Evolutionary conservation across 2,329 filamentous ascomycete species (phyloP).

Genomic region (Penicillium griseofulvum): DNA sequence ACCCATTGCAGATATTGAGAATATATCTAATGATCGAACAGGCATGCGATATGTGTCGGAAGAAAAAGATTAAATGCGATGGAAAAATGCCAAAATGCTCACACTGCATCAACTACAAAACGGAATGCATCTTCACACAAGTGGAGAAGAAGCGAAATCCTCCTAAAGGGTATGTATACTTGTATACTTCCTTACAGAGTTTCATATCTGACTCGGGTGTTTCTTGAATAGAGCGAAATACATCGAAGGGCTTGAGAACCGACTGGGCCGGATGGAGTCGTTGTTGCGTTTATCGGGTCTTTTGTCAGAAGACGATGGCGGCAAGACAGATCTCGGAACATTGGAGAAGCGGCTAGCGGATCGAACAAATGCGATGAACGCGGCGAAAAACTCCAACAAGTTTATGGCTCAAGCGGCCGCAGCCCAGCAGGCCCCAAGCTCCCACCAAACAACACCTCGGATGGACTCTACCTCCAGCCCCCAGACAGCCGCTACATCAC

Average conservation of each 20-base stretch:
- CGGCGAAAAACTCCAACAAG: slow-evolving; percentile 35
- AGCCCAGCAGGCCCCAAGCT: slow-evolving; percentile 33
- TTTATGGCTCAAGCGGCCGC: slow-evolving; percentile 26
- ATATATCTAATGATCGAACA: slow-evolving; percentile 35
- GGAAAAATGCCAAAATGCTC: slow-evolving; percentile 92
- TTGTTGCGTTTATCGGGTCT: slow-evolving; percentile 82
- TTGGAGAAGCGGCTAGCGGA: slow-evolving; percentile 73
- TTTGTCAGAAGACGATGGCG: slow-evolving; percentile 79
- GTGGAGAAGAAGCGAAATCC: slow-evolving; percentile 98
- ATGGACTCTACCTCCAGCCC: slow-evolving; percentile 51
- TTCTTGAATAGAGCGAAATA: slow-evolving; percentile 71
- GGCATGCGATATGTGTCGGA: slow-evolving; percentile 95
- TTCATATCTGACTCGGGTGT: slow-evolving; percentile 38
- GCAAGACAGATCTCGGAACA: slow-evolving; percentile 80
- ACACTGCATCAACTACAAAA: slow-evolving; percentile 97
- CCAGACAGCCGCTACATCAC: slow-evolving; percentile 51
- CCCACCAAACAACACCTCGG: slow-evolving; percentile 47
- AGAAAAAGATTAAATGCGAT: slow-evolving; percentile 94
- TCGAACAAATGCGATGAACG: slow-evolving; percentile 40
- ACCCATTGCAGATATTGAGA: neutral
- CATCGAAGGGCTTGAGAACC: slow-evolving; percentile 93
- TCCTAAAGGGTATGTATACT: slow-evolving; percentile 75
- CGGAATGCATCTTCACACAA: slow-evolving; percentile 93
- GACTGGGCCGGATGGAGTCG: slow-evolving; percentile 92
- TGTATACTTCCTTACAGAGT: slow-evolving; percentile 24